Evolutionary conservation across 164 flowering plant species (phyloP).

Genomic region (Nelumbo lutea): DNA sequence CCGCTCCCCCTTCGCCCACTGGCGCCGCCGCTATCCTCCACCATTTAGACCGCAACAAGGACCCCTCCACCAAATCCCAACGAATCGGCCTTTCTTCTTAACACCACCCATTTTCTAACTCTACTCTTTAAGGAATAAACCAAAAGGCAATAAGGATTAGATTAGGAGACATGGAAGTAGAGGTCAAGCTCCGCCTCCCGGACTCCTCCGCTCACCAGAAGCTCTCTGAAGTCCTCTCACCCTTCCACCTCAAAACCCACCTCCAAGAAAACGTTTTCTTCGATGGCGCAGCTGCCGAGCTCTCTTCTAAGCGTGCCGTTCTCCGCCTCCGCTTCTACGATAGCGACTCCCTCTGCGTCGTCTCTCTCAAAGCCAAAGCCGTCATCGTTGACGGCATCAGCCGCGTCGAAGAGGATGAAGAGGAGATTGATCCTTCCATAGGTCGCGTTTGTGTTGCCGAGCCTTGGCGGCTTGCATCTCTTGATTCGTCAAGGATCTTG

Average conservation of each 20-base stretch:
- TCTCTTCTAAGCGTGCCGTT: conserved; percentile 44
- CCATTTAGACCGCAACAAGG: conserved; percentile 19
- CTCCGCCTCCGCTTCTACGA: conserved; percentile 59
- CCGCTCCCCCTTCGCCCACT: conserved; percentile 3
- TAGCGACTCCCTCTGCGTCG: conserved; percentile 32
- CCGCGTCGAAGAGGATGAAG: conserved; percentile 70
- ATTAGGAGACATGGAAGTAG: conserved; percentile 46
- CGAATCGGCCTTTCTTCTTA: conserved; percentile 18
- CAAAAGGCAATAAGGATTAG: neutral
- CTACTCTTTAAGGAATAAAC: conserved; percentile 3
- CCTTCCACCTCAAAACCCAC: conserved; percentile 53
- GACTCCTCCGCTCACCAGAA: conserved; percentile 52
- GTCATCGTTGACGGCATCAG: conserved; percentile 52
- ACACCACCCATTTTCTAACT: neutral
- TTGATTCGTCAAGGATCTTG: conserved; percentile 36
- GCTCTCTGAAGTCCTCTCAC: conserved; percentile 50
- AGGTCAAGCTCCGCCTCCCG: conserved; percentile 64
- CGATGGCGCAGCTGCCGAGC: conserved; percentile 41
- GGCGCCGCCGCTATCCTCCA: conserved; percentile 31
- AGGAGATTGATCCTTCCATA: conserved; percentile 41
- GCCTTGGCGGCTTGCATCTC: conserved; percentile 30
- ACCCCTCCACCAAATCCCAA: conserved; percentile 15
- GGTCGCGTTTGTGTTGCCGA: conserved; percentile 56
- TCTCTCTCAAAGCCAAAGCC: conserved; percentile 51
- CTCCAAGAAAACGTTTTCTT: conserved; percentile 72